Conservation (phyloP, 2,329 filamentous ascomycete genomes). For the Cladophialophora psammophila region DNA sequence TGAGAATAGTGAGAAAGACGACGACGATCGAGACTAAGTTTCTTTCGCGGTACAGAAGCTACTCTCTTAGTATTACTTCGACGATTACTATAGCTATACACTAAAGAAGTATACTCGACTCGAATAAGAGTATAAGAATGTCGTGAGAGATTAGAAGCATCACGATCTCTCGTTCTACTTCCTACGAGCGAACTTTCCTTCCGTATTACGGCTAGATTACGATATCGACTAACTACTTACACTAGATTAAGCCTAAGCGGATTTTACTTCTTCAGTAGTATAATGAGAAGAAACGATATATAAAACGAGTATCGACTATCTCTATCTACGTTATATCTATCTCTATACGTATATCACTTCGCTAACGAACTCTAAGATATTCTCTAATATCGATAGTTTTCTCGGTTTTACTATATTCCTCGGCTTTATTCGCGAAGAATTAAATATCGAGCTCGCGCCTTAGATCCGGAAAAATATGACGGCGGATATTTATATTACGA, state of each 20-base stretch:
- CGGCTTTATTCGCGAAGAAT: neutral
- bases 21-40: neutral
- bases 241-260: neutral
- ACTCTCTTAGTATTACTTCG: neutral
- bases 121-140: neutral
- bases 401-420: neutral
- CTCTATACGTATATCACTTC: neutral
- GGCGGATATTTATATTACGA: neutral
- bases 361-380: neutral
- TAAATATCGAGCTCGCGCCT: neutral
- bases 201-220: neutral
- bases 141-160: neutral
- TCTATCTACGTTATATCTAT: neutral
- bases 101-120: neutral
- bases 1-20: neutral
- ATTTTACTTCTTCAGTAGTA: neutral
- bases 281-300: neutral
- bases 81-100: neutral
- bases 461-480: neutral
- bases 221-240: neutral
- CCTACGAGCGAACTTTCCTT: neutral
- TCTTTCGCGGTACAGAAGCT: neutral
- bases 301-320: neutral
- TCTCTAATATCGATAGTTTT: neutral
- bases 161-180: neutral